Evolutionary conservation across 169 alveolate species (phyloP), one percentile per base, ranked within the genome.

Genomic region (Sarcocystis neurona): DNA sequence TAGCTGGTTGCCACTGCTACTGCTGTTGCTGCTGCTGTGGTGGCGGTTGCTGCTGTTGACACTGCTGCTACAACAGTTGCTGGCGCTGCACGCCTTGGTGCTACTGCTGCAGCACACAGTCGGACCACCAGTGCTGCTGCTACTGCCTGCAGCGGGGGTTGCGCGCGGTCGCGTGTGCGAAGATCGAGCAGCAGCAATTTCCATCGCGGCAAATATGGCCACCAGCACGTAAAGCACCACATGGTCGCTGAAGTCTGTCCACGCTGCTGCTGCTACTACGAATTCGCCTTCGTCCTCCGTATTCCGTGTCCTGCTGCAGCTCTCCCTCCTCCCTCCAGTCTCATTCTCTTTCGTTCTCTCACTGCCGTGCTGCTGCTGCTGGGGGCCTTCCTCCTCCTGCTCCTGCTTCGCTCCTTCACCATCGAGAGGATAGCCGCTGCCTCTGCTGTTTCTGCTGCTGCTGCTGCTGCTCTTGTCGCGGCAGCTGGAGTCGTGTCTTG

Each of bases 221-320:
- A 75, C 87, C 87, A 79, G 12, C 37, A 79, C 87, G 44, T 79
- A 79, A 8, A 79, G 37, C 47, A 79, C 70, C 75, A 79, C 87
- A 39, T 79, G 87, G 30, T 79, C 87, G 53, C 87, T 79, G 47
- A 79, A 44, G 53, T 79, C 87, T 44, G 5, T 32, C 37, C 63
- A 1, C 50, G 56, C 82, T 15, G 12, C 32, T 43, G 10, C 27
- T 18, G 56, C 12, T 39, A 47, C 27, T 8, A 0, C 66, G 23
- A 15, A 12, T 12, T 53, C 66, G 12, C 23, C 66, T 53, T 23
- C 66, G 30, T 23, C 66, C 23, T 53, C 66, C 66, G 66, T 23
- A 23, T 53, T 53, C 66, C 23, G 66, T 53, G 66, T 53, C 66
- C 66, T 53, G 66, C 12, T 53, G 23, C 66, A 53, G 66, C 66